Evolutionary conservation across 2,329 filamentous ascomycete genomes (phyloP).

Genomic region (Paraphoma sp.): DNA sequence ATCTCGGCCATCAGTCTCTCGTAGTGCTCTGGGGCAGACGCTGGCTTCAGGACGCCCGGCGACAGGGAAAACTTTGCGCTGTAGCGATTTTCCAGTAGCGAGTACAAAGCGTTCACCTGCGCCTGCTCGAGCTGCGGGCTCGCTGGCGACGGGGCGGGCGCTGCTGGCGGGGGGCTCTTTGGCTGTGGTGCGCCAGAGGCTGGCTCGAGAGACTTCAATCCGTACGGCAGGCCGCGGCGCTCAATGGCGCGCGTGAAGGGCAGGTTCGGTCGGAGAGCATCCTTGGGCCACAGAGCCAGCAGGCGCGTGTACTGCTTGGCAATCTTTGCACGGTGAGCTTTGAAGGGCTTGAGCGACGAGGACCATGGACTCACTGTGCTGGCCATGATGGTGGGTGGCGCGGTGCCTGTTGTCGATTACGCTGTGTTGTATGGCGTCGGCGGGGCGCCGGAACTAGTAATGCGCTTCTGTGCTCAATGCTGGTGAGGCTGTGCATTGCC

Average conservation of each 20-base stretch:
- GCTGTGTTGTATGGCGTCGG: too few relatives aligned
- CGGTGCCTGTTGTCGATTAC: not conserved
- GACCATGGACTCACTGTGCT: constrained; percentile 13
- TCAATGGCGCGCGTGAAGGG: constrained; percentile 54
- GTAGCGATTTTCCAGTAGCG: constrained; percentile 66
- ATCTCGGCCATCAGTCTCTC: constrained; percentile 45
- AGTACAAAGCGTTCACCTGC: constrained; percentile 65
- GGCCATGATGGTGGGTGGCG: constrained; percentile 19
- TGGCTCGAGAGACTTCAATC: constrained; percentile 33
- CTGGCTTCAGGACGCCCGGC: constrained; percentile 36
- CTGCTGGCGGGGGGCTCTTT: constrained; percentile 6
- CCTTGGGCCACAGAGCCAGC: constrained; percentile 57
- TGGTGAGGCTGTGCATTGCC: too few relatives aligned
- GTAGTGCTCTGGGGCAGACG: constrained; percentile 45
- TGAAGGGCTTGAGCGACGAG: not conserved
- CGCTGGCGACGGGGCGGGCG: constrained; percentile 14
- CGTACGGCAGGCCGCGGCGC: constrained; percentile 44
- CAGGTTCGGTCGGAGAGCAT: constrained; percentile 57
- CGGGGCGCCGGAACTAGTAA: too few relatives aligned
- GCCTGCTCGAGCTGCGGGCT: constrained; percentile 46
- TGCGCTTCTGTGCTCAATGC: too few relatives aligned
- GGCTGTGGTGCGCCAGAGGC: constrained; percentile 17
- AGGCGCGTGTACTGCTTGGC: constrained; percentile 59
- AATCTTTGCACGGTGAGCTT: constrained; percentile 29
- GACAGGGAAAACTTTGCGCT: constrained; percentile 48